Base-by-base conservation (phyloP, 257 asterid species). In the Perilla frutescens region DNA sequence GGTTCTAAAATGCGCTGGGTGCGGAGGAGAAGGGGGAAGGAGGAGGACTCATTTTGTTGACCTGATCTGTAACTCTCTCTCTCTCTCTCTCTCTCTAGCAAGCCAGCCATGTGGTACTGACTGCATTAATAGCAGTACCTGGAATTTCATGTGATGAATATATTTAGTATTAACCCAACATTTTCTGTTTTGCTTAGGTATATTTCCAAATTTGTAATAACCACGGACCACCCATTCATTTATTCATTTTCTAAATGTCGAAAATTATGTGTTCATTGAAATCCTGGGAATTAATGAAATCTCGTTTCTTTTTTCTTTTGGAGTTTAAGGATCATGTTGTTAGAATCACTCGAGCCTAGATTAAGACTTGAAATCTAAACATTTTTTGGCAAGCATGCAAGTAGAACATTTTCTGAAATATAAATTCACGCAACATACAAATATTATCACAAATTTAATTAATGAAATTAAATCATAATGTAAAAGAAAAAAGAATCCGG, bases 1-100 rank as follows among this genome's bases (percentile, higher is more conserved):
- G 45, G 62, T 55, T 45, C 86, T 83, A 81, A 74, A 51, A 14
- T 85, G 89, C 91, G 84, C 85, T 32, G 82, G 63, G 76, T 66
- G 86, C 76, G 82, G 72, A 79, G 85, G 76, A 40, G 29, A 68
- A 62, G 57, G 70, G 36, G 62, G 55, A n/a, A 41, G 26, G 26
- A 20, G 26, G 26, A 20, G 56, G 56, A 53, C 78, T 66, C 57
- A 54, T 45, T 26, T 3, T 67, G 79, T 75, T 77, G 76, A 76
- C 81, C 14, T 50, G 73, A 50, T 60, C 31, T 62, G 36, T 44
- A 31, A n/a, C 14, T 13, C 9, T 5, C 13, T 36, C 15, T 59
- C 20, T 51, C 14, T 13, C 9, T 5, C 13, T 36, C 15, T 59
- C 20, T 51, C 44, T 50, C 26, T 20, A 20, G 26, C 26, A 20